Evolutionary conservation across 1,284 basidiomycete species (phyloP), one percentile per base, ranked within the genome.

Genomic region (Phlebopus sp.): DNA sequence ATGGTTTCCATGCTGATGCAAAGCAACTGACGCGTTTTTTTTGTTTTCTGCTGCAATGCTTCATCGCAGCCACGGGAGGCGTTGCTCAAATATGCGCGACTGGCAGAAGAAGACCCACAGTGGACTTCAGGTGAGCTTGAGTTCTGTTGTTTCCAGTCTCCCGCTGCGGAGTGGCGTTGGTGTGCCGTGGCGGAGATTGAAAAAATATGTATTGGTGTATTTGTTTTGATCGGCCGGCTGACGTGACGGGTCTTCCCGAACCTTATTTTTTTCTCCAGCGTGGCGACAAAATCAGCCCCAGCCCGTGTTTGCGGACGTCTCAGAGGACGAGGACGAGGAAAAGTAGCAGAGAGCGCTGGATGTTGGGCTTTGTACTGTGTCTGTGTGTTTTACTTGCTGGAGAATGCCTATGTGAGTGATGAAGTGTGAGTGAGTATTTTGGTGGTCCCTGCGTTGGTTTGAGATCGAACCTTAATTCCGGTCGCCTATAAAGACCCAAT

Each of bases 11-110:
- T 57, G 54, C 41, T 53, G n/a, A n/a, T n/a, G n/a, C n/a, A n/a
- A n/a, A n/a, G n/a, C 49, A 50, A 32, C 59, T 60, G 15, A 64
- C 61, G 60, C 57, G 57, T 51, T 49, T 42, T 54, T 29, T 54
- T 46, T 54, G 52, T 50, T 55, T 53, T 53, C 47, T 52, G 52
- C 54, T 56, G 42, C 52, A 19, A 49, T 29, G 37, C 43, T 56
- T 36, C 37, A 54, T 52, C 62, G 39, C 73, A 98, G 90, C 96
- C 96, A 27, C 85, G 96, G 55, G 94, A 97, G 71, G 96, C 96
- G 3, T 72, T 99, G 54, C 86, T 99, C 76, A 93, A 87, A 70
- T 98, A 96, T 61, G 96, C 95, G 17, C 73, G 85, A 18, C 67
- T 74, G 55, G 85, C 85, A 58, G 82, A 91, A 25, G 71, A 77